Base-by-base conservation (phyloP, 2,329 filamentous ascomycete species). In the Microdochium bolleyi region DNA sequence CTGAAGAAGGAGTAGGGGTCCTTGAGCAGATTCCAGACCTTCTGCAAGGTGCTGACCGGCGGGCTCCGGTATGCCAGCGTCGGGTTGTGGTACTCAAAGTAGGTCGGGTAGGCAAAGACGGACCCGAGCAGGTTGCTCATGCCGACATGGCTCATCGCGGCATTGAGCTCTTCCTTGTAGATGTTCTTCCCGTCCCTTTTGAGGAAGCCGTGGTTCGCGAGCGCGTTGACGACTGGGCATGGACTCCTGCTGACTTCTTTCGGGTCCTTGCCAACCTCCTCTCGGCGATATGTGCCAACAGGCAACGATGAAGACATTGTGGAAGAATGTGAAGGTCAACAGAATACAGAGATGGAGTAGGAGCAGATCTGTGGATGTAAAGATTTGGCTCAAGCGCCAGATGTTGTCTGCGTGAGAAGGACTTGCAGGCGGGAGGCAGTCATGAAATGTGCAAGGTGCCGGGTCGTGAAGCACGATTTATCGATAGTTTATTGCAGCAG, bases 131-230 rank as follows among this genome's bases (percentile, higher is more conserved):
- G 30, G 8, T 8, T 8, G 30, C 30, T 34, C 30, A 34, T 34
- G 30, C 30, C 30, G 30, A 34, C 30, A 34, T 34, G 14, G 8
- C 30, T 8, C 30, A 34, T 34, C 8, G 30, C 8, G 8, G 30
- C 30, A 14, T 34, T 34, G 30, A 53, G 3, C 4, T 53, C 24
- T 4, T 25, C 19, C 1, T 51, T 49, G 14, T 48, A 51, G 19
- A 53, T 51, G 11, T 51, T 53, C 19, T 10, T 27, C n/a, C 52
- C 52, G 4, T 53, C 22, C 9, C 38, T 37, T n/a, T 49, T 22
- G n/a, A 53, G 24, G 27, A 51, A 49, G 7, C 49, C 52, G 19
- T 53, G 52, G 27, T 53, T 53, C 27, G 49, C 52, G 16, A 51
- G 21, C 3, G 49, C 48, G n/a, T 53, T 53, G 16, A 53, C 21